Evolutionary conservation across 495 filamentous ascomycete species (phyloP).

Genomic region (Lepidopterella palustris): DNA sequence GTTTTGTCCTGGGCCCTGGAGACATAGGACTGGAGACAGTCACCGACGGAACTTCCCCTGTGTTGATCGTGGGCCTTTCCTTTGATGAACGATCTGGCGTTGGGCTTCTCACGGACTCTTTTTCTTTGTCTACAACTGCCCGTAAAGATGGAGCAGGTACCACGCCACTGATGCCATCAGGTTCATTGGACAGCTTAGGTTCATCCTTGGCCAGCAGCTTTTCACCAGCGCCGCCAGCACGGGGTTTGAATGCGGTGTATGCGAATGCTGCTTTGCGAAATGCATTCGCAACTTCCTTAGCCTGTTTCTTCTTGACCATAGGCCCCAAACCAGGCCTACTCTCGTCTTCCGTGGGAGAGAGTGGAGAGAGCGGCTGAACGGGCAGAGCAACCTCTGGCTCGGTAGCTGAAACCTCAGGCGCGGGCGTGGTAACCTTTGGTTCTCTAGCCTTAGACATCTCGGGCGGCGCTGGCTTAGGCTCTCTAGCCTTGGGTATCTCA

Average conservation of each 20-base stretch:
- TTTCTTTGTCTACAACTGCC: neutral
- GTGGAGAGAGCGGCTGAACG: neutral
- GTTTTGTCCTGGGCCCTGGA: slow-evolving; percentile 6
- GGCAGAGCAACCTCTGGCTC: slow-evolving; percentile 5
- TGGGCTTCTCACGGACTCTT: neutral
- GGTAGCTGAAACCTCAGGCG: neutral
- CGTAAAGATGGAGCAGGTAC: slow-evolving; percentile 61
- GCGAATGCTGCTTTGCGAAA: slow-evolving; percentile 79
- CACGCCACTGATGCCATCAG: slow-evolving; percentile 82
- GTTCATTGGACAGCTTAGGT: slow-evolving; percentile 45
- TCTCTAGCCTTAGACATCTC: neutral
- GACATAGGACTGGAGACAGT: slow-evolving; percentile 32
- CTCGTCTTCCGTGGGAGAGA: slow-evolving; percentile 42
- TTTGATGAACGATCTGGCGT: slow-evolving; percentile 14
- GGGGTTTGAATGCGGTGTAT: slow-evolving; percentile 77
- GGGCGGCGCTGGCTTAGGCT: neutral
- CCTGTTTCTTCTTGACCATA: slow-evolving; percentile 78
- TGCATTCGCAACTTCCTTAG: slow-evolving; percentile 62
- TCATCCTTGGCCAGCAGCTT: slow-evolving; percentile 57
- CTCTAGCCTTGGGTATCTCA: neutral
- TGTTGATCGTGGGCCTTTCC: slow-evolving; percentile 17
- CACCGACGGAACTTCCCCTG: slow-evolving; percentile 30
- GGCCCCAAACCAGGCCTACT: slow-evolving; percentile 77
- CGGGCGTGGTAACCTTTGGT: neutral
- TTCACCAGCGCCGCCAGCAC: slow-evolving; percentile 74